phyloP scores from a whole-genome alignment of 768 basidiomycete species.

The Asterophora lycoperdoides region DNA sequence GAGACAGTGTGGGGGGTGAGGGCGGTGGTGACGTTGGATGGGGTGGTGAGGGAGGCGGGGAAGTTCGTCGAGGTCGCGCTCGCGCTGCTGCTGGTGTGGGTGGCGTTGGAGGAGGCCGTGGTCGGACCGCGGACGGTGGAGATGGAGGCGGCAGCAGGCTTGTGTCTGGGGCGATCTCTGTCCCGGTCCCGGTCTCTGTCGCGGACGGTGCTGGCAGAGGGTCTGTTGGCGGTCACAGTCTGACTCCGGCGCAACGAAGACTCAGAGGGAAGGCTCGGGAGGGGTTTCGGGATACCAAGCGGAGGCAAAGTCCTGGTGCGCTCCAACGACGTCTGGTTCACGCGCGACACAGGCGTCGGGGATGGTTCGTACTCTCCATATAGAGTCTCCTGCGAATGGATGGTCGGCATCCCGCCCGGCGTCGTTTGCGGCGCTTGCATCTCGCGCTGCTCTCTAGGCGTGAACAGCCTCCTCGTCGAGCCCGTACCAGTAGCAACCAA shows the following conservation, averaged over 20 bases:
- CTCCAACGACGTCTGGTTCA: slow-evolving; percentile 26
- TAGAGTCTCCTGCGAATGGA: slow-evolving; percentile 41
- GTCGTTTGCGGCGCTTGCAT: slow-evolving; percentile 21
- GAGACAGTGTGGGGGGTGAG: slow-evolving; percentile 63
- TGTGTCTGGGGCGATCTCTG: slow-evolving; percentile 24
- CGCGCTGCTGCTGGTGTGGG: background rate
- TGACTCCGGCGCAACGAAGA: slow-evolving; percentile 23
- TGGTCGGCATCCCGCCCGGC: slow-evolving; percentile 24
- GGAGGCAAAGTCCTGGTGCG: slow-evolving; percentile 44
- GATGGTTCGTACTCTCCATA: slow-evolving; percentile 37
- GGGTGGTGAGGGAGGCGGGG: slow-evolving; percentile 43
- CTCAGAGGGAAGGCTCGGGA: slow-evolving; percentile 60
- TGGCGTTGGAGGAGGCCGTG: background rate
- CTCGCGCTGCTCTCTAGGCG: slow-evolving; percentile 54
- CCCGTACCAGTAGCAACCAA: background rate
- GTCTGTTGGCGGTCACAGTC: slow-evolving; percentile 8
- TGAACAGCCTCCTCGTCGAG: slow-evolving; percentile 47
- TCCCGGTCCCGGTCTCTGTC: background rate
- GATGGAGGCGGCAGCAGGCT: slow-evolving; percentile 33
- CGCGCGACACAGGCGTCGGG: slow-evolving; percentile 39
- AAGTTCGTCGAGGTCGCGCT: slow-evolving; percentile 20
- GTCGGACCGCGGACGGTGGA: slow-evolving; percentile 41
- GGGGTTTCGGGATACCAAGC: slow-evolving; percentile 53
- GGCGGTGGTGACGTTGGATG: slow-evolving; percentile 59
- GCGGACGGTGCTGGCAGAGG: slow-evolving; percentile 10